Base-by-base conservation (phyloP, 2,329 filamentous ascomycete genomes). In the Alternaria solani region DNA sequence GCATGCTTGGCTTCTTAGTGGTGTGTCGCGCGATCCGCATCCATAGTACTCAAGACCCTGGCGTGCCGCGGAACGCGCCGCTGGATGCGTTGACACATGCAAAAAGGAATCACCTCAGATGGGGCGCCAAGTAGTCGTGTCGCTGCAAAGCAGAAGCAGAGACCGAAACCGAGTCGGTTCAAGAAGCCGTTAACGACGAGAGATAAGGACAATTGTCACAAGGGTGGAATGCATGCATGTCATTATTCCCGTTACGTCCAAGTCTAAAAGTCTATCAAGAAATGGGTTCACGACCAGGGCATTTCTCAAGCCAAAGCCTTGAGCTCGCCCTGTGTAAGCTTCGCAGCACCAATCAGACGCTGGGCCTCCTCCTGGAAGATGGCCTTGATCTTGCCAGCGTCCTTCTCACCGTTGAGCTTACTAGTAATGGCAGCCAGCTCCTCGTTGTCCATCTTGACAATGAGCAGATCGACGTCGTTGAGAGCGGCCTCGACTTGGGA, bases 391-490 rank as follows among this genome's bases (percentile, higher is more conserved):
- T 93, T 92, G 66, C 87, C 88, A 20, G 88, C 89, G 63, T 94
- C 88, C 79, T 92, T 96, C 72, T 86, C 87, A 44, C 88, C 87
- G 73, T 88, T 90, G 61, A 99, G 87, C 83, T 94, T 94, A 71
- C 83, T 85, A 36, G 94, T 93, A 59, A 99, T 83, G 23, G 86
- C 86, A 41, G 94, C 94, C 73, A 98, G 88, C 86, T 98, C 94
- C 70, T 97, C 94, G 56, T 91, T 84, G 68, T 97, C 94, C 68
- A 97, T 89, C 87, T 94, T 96, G 81, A 85, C 85, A 82, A 97
- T 93, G 62, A 99, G 81, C 23, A 90, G 83, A 75, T 99, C 96
- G 49, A 96, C 91, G 68, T 97, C 94, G 72, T 86, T 87, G 38
- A 98, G 86, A 2, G 95, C 92, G 32, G 85, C 83, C 75, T 98